Evolutionary conservation across 495 filamentous ascomycete species (phyloP).

Genomic region (Aspergillus haitiensis): DNA sequence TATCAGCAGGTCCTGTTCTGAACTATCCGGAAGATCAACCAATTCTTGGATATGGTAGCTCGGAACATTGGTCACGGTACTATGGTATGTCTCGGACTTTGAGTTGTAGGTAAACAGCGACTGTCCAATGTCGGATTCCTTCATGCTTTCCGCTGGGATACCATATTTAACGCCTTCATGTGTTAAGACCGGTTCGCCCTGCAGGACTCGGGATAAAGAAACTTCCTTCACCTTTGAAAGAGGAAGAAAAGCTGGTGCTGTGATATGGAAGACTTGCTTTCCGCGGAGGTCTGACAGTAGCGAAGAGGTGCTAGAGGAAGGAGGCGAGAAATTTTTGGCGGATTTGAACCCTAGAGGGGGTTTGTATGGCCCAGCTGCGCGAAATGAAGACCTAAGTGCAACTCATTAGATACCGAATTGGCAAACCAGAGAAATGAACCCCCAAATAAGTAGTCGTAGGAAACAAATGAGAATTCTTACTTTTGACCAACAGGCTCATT

Average conservation of each 20-base stretch:
- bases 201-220: slow-evolving; percentile 40
- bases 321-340: slow-evolving; percentile 35
- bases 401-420: slow-evolving; percentile 5
- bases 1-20: slow-evolving; percentile 31
- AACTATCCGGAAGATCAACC: slow-evolving; percentile 36
- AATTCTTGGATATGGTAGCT: slow-evolving; percentile 51
- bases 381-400: slow-evolving; percentile 25
- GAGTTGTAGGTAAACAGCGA: slow-evolving; percentile 41
- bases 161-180: slow-evolving; percentile 46
- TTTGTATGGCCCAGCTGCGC: slow-evolving; percentile 38
- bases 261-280: slow-evolving; percentile 48
- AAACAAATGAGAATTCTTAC: slow-evolving; percentile 20
- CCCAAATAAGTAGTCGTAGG: neutral
- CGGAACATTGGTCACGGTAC: slow-evolving; percentile 36
- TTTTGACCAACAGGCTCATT: slow-evolving; percentile 23
- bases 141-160: slow-evolving; percentile 44
- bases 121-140: slow-evolving; percentile 36
- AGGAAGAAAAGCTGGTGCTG: slow-evolving; percentile 45
- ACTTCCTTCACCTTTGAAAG: slow-evolving; percentile 47
- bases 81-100: slow-evolving; percentile 35
- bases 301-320: slow-evolving; percentile 39
- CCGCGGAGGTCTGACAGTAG: slow-evolving; percentile 43
- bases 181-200: slow-evolving; percentile 43
- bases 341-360: slow-evolving; percentile 45
- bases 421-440: slow-evolving; percentile 4